Evolutionary conservation across 2,329 filamentous ascomycete species (phyloP).

Genomic region (Byssoonygena ceratinophila): DNA sequence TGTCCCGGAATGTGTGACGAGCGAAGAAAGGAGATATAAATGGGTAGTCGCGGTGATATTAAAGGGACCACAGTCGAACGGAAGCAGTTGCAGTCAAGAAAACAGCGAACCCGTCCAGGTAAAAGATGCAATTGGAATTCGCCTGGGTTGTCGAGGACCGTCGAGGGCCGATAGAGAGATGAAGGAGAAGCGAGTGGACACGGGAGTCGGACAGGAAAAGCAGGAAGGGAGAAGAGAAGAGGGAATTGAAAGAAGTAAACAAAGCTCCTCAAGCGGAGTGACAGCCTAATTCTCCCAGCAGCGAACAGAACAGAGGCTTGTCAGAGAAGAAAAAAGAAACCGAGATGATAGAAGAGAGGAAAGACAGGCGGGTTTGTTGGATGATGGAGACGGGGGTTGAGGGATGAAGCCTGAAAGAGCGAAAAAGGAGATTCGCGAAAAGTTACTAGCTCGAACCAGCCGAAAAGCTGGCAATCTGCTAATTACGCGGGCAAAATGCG

Average conservation of each 20-base stretch:
- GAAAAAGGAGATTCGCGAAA: conserved; percentile 6
- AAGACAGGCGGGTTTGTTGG: not conserved
- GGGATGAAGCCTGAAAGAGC: not conserved
- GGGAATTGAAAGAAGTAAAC: not conserved
- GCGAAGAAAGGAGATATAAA: not conserved
- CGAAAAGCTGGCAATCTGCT: not conserved
- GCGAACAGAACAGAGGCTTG: not conserved
- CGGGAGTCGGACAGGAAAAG: not conserved
- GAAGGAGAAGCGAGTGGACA: conserved; percentile 1
- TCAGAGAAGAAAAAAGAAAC: conserved; percentile 1
- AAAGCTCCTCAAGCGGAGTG: not conserved
- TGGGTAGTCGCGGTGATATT: not conserved
- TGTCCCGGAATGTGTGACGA: conserved; percentile 5
- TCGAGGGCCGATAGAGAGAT: not conserved
- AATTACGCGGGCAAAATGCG: not conserved
- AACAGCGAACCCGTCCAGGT: not conserved
- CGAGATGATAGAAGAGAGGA: not conserved
- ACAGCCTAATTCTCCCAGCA: not conserved
- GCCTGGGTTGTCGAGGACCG: not conserved
- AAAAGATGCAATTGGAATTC: not conserved
- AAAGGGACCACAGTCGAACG: not conserved
- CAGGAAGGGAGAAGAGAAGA: not conserved
- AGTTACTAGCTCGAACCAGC: conserved; percentile 5
- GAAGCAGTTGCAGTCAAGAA: not conserved
- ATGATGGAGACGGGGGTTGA: not conserved